These are phyloP conservation scores for Xylariales sp. DNA, from an alignment of 2,329 filamentous ascomycete genomes.

Conservation along the genomic window DNA sequence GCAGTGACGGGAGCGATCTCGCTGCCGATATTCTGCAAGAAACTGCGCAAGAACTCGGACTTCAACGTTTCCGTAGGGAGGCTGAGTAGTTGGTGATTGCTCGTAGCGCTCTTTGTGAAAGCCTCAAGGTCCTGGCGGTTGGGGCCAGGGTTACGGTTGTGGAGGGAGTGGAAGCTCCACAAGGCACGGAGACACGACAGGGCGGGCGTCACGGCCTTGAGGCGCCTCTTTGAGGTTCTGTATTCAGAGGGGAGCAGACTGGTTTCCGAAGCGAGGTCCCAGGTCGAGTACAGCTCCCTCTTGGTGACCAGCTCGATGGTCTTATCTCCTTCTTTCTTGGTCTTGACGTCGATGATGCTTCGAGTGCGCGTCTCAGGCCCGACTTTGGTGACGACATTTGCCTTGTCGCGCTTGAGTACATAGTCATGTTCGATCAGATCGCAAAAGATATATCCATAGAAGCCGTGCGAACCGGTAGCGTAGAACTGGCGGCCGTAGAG, in stretches of 20 bases:
- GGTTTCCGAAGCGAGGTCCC: constrained; percentile 75
- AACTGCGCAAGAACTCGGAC: constrained; percentile 72
- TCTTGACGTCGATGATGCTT: constrained; percentile 66
- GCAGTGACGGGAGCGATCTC: constrained; percentile 86
- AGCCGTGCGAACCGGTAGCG: constrained; percentile 78
- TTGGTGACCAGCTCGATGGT: constrained; percentile 84
- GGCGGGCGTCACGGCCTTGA: constrained; percentile 74
- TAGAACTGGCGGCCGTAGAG: constrained; percentile 80
- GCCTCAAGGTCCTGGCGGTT: constrained; percentile 61
- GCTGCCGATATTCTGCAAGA: constrained; percentile 79
- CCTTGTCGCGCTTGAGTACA: constrained; percentile 77
- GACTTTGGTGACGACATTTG: constrained; percentile 62
- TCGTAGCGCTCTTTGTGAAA: constrained; percentile 74
- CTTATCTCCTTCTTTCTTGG: constrained; percentile 66
- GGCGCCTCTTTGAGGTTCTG: constrained; percentile 61
- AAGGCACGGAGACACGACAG: constrained; percentile 84
- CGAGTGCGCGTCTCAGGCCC: constrained; percentile 73
- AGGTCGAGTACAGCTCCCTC: constrained; percentile 83
- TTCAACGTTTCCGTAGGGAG: constrained; percentile 64
- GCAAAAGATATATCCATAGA: constrained; percentile 93
- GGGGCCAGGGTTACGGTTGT: constrained; percentile 51
- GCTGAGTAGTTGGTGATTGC: constrained; percentile 71
- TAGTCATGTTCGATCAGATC: constrained; percentile 90
- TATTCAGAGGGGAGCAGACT: constrained; percentile 70
- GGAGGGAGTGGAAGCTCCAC: constrained; percentile 74